These are phyloP conservation scores for Setaria viridis DNA, from an alignment of 202 grass and related monocot genomes.

Conservation along the genomic window DNA sequence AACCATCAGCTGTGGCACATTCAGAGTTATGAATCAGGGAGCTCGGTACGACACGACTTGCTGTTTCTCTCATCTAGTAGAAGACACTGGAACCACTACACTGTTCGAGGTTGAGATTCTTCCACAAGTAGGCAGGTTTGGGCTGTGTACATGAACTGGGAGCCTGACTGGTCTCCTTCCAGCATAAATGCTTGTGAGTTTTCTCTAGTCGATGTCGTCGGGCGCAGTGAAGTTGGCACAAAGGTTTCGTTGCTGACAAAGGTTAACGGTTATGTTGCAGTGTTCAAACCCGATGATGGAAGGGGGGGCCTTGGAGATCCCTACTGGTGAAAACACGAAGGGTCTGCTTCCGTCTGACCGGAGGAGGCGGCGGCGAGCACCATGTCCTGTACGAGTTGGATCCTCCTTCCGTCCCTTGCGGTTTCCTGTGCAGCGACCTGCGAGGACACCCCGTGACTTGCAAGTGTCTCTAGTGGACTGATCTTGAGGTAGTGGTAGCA, in stretches of 20 bases:
- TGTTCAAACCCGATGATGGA: neutral
- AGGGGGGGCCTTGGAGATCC: neutral
- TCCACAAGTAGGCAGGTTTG: neutral
- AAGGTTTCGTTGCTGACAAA: neutral
- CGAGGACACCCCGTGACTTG: too few relatives aligned
- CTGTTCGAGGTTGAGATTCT: neutral
- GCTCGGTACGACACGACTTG: neutral
- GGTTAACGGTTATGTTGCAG: neutral
- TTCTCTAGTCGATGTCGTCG: neutral
- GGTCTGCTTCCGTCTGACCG: neutral
- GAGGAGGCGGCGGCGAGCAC: neutral
- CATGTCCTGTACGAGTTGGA: neutral
- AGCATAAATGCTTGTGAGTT: neutral
- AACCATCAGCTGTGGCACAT: neutral
- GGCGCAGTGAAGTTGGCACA: neutral
- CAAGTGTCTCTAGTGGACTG: too few relatives aligned
- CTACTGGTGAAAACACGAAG: neutral
- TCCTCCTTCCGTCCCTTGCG: neutral
- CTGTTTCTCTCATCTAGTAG: neutral
- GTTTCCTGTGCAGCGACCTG: too few relatives aligned
- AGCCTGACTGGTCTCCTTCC: neutral
- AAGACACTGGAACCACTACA: neutral
- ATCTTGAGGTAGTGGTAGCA: too few relatives aligned
- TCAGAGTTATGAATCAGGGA: neutral
- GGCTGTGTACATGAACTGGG: neutral